phyloP scores from a whole-genome alignment of 352 stramenopile species.

The Phytophthora foliorum region DNA sequence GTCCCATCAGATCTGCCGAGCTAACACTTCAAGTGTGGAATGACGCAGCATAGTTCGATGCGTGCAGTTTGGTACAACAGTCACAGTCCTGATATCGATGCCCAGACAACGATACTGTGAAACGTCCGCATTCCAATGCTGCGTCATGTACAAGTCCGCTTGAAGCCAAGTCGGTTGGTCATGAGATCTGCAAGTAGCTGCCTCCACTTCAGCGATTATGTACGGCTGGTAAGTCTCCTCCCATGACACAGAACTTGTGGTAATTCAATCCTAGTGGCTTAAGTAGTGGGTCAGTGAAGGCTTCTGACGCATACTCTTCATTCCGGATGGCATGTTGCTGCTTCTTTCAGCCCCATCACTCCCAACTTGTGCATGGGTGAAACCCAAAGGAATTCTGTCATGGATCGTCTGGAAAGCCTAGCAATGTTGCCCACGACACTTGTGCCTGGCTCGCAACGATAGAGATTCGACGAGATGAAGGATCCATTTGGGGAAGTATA shows the following conservation, averaged over 20 bases:
- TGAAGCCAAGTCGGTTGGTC: constrained; percentile 19
- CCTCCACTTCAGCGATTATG: constrained; percentile 2
- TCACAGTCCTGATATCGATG: constrained; percentile 26
- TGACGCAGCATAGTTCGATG: constrained; percentile 49
- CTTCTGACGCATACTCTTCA: constrained; percentile 31
- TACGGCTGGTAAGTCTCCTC: constrained; percentile 49
- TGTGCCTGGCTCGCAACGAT: too few relatives aligned
- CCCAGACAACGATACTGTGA: constrained; percentile 15
- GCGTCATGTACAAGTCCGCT: constrained; percentile 51
- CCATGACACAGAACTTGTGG: constrained; percentile 47
- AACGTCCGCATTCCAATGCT: constrained; percentile 38
- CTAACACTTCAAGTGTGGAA: constrained; percentile 39
- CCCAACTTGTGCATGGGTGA: background rate
- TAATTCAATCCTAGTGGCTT: constrained; percentile 48
- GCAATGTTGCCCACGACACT: background rate
- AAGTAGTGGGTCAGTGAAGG: constrained; percentile 33
- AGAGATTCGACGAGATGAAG: too few relatives aligned
- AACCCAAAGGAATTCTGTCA: background rate
- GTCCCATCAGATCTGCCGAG: constrained; percentile 26
- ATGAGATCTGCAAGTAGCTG: background rate
- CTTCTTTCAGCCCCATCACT: background rate
- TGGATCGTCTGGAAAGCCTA: constrained; percentile 1
- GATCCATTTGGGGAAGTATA: too few relatives aligned
- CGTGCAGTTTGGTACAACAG: constrained; percentile 28
- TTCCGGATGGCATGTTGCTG: constrained; percentile 11